These are phyloP conservation scores for Sarocladium oryzae DNA, from an alignment of 2,329 filamentous ascomycete species.

Conservation along the genomic window DNA sequence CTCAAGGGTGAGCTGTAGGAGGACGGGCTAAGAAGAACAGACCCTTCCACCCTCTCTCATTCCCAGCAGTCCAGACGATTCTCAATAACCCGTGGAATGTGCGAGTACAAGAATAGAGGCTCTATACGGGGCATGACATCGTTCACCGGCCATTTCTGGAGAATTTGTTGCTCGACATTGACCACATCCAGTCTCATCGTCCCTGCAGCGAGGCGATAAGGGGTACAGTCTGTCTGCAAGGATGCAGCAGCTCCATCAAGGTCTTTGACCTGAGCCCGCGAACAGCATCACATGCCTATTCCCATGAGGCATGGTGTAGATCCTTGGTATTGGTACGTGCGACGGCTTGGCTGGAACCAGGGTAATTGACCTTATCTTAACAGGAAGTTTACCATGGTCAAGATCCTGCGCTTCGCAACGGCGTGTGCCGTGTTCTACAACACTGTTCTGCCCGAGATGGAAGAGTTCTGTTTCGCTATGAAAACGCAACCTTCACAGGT, in stretches of 20 bases:
- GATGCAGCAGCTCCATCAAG: constrained; percentile 21
- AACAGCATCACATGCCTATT: constrained; percentile 22
- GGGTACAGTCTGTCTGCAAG: constrained; percentile 19
- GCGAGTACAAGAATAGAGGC: constrained; percentile 20
- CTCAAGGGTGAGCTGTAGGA: constrained; percentile 13
- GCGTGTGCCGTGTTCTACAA: constrained; percentile 12
- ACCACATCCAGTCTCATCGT: constrained; percentile 18
- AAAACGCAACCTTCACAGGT: constrained; percentile 16
- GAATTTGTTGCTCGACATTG: constrained; percentile 20
- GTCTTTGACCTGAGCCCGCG: constrained; percentile 20
- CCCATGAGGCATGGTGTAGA: constrained; percentile 24
- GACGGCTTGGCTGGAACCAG: no score
- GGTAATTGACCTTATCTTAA: neutral
- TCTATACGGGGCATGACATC: constrained; percentile 24
- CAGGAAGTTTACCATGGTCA: constrained; percentile 22
- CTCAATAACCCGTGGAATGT: constrained; percentile 26
- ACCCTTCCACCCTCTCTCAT: no score
- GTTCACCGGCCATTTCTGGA: constrained; percentile 25
- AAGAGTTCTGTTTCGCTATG: constrained; percentile 15
- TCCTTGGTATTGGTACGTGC: no score
- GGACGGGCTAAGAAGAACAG: no score
- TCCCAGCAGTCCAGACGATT: no score
- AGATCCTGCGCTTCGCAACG: constrained; percentile 18
- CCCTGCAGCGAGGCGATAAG: constrained; percentile 17
- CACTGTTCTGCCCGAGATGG: constrained; percentile 15